Evolutionary conservation across 768 basidiomycete genomes (phyloP).

Genomic region (Tricholoma flavovirens): DNA sequence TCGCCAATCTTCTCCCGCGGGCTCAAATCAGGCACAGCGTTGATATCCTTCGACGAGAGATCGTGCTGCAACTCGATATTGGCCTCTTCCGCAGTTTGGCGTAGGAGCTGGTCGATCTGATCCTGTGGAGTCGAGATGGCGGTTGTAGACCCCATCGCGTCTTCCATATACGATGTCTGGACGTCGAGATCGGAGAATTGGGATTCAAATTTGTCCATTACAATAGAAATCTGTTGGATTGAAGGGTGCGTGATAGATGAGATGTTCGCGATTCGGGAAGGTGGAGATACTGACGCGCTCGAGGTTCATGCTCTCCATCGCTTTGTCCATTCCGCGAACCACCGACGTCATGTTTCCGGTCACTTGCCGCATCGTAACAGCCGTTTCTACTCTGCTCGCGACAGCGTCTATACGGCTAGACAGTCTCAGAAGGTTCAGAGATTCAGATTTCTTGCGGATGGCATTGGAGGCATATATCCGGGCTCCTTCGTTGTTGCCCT

Average conservation of each 20-base stretch:
- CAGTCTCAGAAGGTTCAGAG: conserved; percentile 84
- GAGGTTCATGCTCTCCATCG: conserved; percentile 99
- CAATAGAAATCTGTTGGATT: conserved; percentile 74
- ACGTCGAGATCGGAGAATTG: conserved; percentile 98
- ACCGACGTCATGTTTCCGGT: conserved; percentile 97
- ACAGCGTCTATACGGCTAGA: conserved; percentile 95
- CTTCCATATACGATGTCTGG: conserved; percentile 97
- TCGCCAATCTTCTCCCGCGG: conserved; percentile 55
- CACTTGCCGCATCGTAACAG: conserved; percentile 95
- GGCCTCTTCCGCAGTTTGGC: conserved; percentile 94
- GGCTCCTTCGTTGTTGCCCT: conserved; percentile 95
- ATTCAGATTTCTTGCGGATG: conserved; percentile 96
- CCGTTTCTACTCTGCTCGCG: conserved; percentile 94
- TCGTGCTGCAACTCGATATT: conserved; percentile 94
- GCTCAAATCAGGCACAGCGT: conserved; percentile 51
- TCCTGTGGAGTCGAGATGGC: conserved; percentile 94
- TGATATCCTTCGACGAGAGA: conserved; percentile 59
- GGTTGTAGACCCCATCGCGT: conserved; percentile 89
- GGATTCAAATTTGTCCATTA: conserved; percentile 98
- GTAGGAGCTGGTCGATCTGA: conserved; percentile 88
- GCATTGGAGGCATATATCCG: conserved; percentile 98
- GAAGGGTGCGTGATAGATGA: background rate
- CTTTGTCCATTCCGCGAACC: conserved; percentile 97
- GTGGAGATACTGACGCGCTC: conserved; percentile 62
- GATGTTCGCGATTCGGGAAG: background rate